Conservation (phyloP, 1,284 basidiomycete species). For the Cryptococcus sp. region DNA sequence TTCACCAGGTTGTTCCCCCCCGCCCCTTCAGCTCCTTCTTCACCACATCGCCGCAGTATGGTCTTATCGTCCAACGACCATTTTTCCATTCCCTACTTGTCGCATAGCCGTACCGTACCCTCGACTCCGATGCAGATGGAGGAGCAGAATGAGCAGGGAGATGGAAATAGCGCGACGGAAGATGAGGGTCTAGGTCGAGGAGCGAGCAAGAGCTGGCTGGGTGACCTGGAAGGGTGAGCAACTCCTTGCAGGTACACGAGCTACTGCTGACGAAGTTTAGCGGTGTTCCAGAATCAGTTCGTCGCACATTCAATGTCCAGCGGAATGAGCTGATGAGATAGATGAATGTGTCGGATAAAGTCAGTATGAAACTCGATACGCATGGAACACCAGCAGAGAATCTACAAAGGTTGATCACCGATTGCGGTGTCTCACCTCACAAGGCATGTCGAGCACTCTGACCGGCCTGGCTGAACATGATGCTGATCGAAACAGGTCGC, state of each 20-base stretch:
- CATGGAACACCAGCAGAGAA: conserved; percentile 47
- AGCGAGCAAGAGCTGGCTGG: conserved; percentile 39
- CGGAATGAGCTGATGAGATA: conserved; percentile 4
- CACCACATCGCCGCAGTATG: conserved; percentile 11
- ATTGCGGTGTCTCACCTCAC: conserved; percentile 82
- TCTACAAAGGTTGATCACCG: conserved; percentile 66
- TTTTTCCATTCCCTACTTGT: background rate
- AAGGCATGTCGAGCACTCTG: conserved; percentile 53
- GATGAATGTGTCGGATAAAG: conserved; percentile 40
- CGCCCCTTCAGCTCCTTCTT: conserved; percentile 20
- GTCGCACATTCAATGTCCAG: background rate
- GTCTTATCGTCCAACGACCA: background rate
- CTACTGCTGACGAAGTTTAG: conserved; percentile 4
- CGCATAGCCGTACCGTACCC: background rate
- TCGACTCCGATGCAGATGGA: conserved; percentile 3
- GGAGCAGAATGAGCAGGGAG: background rate
- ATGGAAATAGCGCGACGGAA: conserved; percentile 21
- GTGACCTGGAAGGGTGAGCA: conserved; percentile 40
- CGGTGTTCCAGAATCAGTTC: conserved; percentile 24
- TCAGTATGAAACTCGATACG: conserved; percentile 43
- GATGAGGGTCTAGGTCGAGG: conserved; percentile 28
- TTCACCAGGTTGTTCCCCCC: conserved; percentile 11
- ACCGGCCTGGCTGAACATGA: conserved; percentile 51
- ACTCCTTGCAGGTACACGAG: background rate
- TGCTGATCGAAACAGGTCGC: conserved; percentile 52